Percentiles rank a stretch among this genome's conserved stretches.
Conservation (phyloP, 1,139 yeast genomes). For the Pichiaceae sp. region DNA sequence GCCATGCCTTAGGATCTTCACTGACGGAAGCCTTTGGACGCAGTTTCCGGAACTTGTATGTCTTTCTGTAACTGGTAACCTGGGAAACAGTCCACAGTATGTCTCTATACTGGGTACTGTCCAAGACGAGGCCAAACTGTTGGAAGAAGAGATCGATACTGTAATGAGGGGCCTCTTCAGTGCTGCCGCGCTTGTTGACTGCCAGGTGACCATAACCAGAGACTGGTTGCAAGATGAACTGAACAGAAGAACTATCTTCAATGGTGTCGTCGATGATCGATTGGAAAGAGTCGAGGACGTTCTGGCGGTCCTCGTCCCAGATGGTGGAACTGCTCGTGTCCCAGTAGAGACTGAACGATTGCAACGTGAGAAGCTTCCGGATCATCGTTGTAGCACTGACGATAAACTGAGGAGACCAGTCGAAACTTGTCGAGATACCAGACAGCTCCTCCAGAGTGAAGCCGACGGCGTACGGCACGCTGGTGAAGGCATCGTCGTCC, state of each 20-base stretch:
- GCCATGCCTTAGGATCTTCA: constrained; percentile 77
- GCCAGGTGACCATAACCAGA: constrained; percentile 82
- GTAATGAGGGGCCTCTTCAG: constrained; percentile 63
- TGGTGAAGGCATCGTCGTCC: constrained; percentile 58
- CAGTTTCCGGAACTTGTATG: constrained; percentile 62
- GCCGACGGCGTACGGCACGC: constrained; percentile 76
- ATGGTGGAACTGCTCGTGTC: constrained; percentile 51
- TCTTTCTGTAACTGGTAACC: constrained; percentile 69
- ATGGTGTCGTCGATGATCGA: constrained; percentile 19
- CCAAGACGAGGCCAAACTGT: constrained; percentile 78
- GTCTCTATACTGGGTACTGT: constrained; percentile 78
- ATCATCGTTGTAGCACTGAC: constrained; percentile 62
- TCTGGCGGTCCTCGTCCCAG: constrained; percentile 33
- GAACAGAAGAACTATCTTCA: constrained; percentile 28
- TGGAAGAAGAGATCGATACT: constrained; percentile 73
- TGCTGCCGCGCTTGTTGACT: constrained; percentile 69
- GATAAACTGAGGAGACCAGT: constrained; percentile 83
- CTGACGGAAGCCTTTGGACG: constrained; percentile 56
- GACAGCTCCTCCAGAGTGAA: constrained; percentile 77
- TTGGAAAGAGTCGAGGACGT: constrained; percentile 35
- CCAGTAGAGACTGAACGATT: constrained; percentile 77
- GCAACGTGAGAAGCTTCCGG: constrained; percentile 68
- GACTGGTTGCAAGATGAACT: constrained; percentile 78
- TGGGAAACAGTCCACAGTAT: constrained; percentile 75
- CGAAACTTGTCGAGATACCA: constrained; percentile 80